phyloP scores from a whole-genome alignment of 2,329 filamentous ascomycete genomes.

The Metarhizium brunneum region DNA sequence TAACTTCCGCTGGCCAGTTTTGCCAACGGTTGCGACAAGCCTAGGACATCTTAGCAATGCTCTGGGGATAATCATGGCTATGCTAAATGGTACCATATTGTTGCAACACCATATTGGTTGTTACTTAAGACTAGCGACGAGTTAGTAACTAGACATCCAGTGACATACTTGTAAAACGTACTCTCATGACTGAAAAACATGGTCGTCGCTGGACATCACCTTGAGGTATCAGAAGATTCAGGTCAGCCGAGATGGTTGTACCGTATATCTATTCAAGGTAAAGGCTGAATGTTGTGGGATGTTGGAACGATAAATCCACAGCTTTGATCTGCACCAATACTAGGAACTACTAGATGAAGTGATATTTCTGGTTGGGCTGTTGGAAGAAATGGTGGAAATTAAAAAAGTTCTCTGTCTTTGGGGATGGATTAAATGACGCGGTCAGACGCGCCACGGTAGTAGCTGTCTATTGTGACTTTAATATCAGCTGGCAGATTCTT shows the following conservation, averaged over 20 bases:
- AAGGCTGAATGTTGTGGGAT: too few species aligned
- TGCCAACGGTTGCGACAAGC: slow-evolving; percentile 85
- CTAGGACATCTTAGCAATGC: slow-evolving; percentile 32
- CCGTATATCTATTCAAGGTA: too few species aligned
- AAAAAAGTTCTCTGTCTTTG: background rate
- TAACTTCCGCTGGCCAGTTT: slow-evolving; percentile 61
- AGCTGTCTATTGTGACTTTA: background rate
- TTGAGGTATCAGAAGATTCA: too few species aligned
- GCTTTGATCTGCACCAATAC: too few species aligned
- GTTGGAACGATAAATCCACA: too few species aligned
- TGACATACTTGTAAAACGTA: slow-evolving; percentile 30
- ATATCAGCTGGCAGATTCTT: background rate
- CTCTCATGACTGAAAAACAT: slow-evolving; percentile 98
- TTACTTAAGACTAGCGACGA: slow-evolving; percentile 61
- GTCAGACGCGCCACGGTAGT: background rate
- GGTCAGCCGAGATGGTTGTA: too few species aligned
- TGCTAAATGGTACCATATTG: slow-evolving; percentile 63
- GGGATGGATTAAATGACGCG: background rate
- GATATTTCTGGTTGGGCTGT: background rate
- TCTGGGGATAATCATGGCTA: too few species aligned
- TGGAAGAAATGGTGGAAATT: background rate
- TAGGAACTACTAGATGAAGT: too few species aligned
- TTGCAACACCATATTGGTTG: slow-evolving; percentile 84
- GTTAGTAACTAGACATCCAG: background rate
- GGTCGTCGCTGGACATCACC: slow-evolving; percentile 6